These are phyloP conservation scores for Globisporangium spinosum DNA, from an alignment of 352 stramenopile genomes.

Conservation along the genomic window DNA sequence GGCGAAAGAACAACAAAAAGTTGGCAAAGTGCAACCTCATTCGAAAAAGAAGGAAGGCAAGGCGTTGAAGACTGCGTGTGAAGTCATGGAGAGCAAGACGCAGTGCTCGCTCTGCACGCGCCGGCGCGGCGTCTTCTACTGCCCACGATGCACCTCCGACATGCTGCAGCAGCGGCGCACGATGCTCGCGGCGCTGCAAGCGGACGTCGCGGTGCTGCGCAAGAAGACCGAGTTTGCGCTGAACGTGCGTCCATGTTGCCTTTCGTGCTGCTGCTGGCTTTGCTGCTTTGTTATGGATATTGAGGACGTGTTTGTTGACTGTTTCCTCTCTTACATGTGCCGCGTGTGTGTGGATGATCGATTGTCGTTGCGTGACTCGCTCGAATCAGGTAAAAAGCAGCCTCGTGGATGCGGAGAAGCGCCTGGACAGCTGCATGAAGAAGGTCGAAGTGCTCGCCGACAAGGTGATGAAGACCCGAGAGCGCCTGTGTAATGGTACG, in stretches of 20 bases:
- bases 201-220: slow-evolving; percentile 72
- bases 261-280: neutral
- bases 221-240: slow-evolving; percentile 74
- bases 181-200: slow-evolving; percentile 69
- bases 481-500: slow-evolving; percentile 59
- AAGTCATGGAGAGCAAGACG: neutral
- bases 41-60: neutral
- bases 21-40: neutral
- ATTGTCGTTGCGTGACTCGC: neutral
- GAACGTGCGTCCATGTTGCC: slow-evolving; percentile 29
- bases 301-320: neutral
- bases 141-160: slow-evolving; percentile 56
- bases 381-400: slow-evolving; percentile 39
- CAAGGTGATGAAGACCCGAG: slow-evolving; percentile 65
- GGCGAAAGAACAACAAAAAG: neutral
- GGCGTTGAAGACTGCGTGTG: neutral
- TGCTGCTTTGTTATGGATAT: neutral
- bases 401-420: slow-evolving; percentile 48
- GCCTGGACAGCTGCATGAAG: slow-evolving; percentile 49
- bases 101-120: slow-evolving; percentile 63
- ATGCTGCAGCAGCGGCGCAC: slow-evolving; percentile 75
- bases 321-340: neutral
- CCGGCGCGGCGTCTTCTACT: slow-evolving; percentile 48
- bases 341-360: neutral
- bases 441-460: slow-evolving; percentile 53